Percentiles rank a stretch among this genome's conserved stretches.
Evolutionary conservation across 2,329 filamentous ascomycete species (phyloP).

Genomic region (Aureobasidium sp.): DNA sequence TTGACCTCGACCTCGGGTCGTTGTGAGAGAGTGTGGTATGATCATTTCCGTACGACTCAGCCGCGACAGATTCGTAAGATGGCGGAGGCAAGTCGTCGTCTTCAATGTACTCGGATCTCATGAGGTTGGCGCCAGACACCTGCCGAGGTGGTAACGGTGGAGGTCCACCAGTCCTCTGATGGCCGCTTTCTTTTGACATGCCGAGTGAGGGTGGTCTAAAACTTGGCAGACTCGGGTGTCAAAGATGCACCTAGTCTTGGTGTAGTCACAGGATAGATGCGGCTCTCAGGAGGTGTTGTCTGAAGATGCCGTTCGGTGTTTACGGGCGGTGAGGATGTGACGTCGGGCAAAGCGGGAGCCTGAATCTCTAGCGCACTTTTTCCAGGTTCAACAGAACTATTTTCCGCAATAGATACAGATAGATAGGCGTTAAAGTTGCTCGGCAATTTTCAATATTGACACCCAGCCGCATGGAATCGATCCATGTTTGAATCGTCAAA

Average conservation of each 20-base stretch:
- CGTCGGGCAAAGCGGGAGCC: conserved; percentile 1
- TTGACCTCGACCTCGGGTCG: conserved; percentile 39
- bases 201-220: neutral
- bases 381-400: conserved; percentile 7
- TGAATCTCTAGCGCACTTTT: neutral
- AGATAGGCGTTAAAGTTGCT: conserved; percentile 6
- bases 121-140: neutral
- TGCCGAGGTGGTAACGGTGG: conserved; percentile 11
- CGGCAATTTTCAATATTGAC: conserved; percentile 7
- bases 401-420: conserved; percentile 10
- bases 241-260: neutral
- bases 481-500: neutral
- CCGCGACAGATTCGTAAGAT: conserved; percentile 12
- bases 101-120: conserved; percentile 15
- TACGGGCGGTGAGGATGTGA: conserved; percentile 6
- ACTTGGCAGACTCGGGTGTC: neutral
- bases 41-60: neutral
- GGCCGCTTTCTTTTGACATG: neutral
- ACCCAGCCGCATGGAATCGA: conserved; percentile 1
- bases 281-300: conserved; percentile 10
- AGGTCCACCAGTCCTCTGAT: conserved; percentile 1
- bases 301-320: neutral
- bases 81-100: conserved; percentile 13
- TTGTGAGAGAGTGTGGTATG: conserved; percentile 13
- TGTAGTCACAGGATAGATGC: neutral